Percentiles rank a stretch among this genome's conserved stretches.
Conservation (phyloP, 768 basidiomycete species). For the Mycena belliarum region DNA sequence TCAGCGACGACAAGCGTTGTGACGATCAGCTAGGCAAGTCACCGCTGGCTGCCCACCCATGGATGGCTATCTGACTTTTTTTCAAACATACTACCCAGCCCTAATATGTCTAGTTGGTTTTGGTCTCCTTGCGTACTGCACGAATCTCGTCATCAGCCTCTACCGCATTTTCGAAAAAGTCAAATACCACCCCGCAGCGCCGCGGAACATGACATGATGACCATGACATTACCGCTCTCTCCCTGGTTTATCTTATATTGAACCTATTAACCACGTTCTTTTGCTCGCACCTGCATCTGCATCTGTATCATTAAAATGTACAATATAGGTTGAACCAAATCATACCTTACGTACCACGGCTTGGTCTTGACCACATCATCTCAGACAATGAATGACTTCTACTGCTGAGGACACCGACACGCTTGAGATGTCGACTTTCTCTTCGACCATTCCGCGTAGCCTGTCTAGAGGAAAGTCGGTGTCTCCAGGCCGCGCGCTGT, state of each 20-base stretch:
- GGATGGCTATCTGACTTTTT: constrained; percentile 9
- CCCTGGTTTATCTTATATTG: not conserved
- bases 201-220: constrained; percentile 19
- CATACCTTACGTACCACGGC: not conserved
- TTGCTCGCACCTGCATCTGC: not conserved
- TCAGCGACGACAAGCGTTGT: constrained; percentile 63
- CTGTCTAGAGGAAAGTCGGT: constrained; percentile 15
- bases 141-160: constrained; percentile 80
- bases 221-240: not conserved
- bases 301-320: not conserved
- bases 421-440: constrained; percentile 27
- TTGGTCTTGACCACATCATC: not conserved
- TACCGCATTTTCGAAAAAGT: constrained; percentile 90
- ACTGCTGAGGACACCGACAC: constrained; percentile 2
- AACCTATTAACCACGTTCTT: not conserved
- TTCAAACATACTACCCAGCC: constrained; percentile 33
- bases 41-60: not conserved
- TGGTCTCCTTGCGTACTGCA: constrained; percentile 78
- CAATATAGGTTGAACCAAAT: not conserved
- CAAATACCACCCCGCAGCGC: constrained; percentile 60
- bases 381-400: constrained; percentile 12
- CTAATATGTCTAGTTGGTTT: constrained; percentile 78
- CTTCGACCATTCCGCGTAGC: constrained; percentile 16
- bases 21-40: constrained; percentile 56
- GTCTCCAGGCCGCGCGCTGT: constrained; percentile 2